Conservation (phyloP, 768 basidiomycete genomes). For the Sporobolomyces pararoseus region DNA sequence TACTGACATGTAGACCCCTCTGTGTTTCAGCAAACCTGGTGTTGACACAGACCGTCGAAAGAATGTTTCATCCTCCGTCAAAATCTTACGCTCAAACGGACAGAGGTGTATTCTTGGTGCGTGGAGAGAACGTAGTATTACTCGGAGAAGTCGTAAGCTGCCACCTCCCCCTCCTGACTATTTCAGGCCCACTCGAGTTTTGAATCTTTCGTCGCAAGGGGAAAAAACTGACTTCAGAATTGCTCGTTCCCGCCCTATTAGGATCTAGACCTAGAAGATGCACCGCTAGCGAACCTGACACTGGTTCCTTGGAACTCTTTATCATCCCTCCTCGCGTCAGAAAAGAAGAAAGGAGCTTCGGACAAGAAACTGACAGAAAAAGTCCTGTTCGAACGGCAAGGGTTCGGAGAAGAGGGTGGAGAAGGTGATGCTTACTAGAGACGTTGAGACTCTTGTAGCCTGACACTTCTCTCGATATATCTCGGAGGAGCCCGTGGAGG, state of each 20-base stretch:
- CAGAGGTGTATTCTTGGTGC: constrained; percentile 85
- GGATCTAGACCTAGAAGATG: constrained; percentile 92
- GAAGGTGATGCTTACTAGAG: constrained; percentile 88
- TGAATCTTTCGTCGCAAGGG: too few relatives aligned
- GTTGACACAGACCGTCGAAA: constrained; percentile 88
- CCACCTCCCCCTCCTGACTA: neutral
- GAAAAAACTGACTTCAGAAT: constrained; percentile 14
- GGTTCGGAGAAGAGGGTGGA: constrained; percentile 90
- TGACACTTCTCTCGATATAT: neutral
- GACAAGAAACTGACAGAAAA: constrained; percentile 59
- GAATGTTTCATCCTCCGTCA: constrained; percentile 75
- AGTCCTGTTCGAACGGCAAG: constrained; percentile 74
- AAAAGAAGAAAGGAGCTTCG: constrained; percentile 54
- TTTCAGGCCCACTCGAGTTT: neutral
- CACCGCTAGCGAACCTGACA: constrained; percentile 66
- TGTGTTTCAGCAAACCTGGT: constrained; percentile 81
- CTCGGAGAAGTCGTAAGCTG: constrained; percentile 87
- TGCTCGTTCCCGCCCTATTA: constrained; percentile 47
- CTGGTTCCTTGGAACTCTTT: constrained; percentile 69
- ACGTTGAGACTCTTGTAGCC: neutral
- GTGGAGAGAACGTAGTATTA: constrained; percentile 96
- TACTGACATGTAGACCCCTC: too few relatives aligned
- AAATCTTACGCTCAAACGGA: constrained; percentile 76
- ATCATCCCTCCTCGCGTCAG: constrained; percentile 70
- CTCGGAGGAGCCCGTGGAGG: neutral